phyloP scores from a whole-genome alignment of 345 rosid species.

The Carallia brachiata region DNA sequence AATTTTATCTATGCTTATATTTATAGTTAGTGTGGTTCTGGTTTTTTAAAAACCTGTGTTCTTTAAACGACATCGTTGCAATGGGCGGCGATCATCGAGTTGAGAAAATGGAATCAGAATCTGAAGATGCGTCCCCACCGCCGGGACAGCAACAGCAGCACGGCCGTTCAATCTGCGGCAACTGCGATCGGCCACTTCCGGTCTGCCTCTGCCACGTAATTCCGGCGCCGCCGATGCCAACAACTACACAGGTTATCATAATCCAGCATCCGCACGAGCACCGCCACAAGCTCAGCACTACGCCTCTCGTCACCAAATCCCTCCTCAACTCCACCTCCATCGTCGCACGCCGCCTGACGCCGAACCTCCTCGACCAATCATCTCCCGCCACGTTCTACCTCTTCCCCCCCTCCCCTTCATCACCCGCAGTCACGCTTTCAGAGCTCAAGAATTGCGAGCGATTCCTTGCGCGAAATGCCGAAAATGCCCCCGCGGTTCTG shows the following conservation, averaged over 20 bases:
- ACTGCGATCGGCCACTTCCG: slow-evolving; percentile 64
- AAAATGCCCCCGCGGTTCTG: slow-evolving; percentile 30
- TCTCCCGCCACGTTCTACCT: slow-evolving; percentile 54
- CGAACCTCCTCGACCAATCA: slow-evolving; percentile 25
- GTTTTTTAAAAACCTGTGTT: too few species aligned
- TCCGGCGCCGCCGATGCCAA: slow-evolving; percentile 48
- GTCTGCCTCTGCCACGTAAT: slow-evolving; percentile 86
- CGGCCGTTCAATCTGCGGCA: slow-evolving; percentile 42
- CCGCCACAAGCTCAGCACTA: slow-evolving; percentile 81
- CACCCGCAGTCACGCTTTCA: slow-evolving; percentile 54
- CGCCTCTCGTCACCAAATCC: slow-evolving; percentile 67
- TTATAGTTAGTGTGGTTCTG: too few species aligned
- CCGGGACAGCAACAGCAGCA: slow-evolving; percentile 18
- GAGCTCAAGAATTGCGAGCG: slow-evolving; percentile 36
- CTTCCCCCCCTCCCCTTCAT: slow-evolving; percentile 59
- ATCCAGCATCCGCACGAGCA: slow-evolving; percentile 88
- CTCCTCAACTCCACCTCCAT: slow-evolving; percentile 56
- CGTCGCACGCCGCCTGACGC: slow-evolving; percentile 60
- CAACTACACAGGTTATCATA: slow-evolving; percentile 53
- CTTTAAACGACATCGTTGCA: too few species aligned
- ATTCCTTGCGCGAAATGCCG: slow-evolving; percentile 5
- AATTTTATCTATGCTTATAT: too few species aligned
- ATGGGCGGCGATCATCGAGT: too few species aligned
- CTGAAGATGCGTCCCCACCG: slow-evolving; percentile 10
- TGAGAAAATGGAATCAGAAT: slow-evolving; percentile 21